Percentiles rank a stretch among this genome's conserved stretches.
Conservation (phyloP, 192 early-diverging fungal genomes). For the Thamnidium elegans region DNA sequence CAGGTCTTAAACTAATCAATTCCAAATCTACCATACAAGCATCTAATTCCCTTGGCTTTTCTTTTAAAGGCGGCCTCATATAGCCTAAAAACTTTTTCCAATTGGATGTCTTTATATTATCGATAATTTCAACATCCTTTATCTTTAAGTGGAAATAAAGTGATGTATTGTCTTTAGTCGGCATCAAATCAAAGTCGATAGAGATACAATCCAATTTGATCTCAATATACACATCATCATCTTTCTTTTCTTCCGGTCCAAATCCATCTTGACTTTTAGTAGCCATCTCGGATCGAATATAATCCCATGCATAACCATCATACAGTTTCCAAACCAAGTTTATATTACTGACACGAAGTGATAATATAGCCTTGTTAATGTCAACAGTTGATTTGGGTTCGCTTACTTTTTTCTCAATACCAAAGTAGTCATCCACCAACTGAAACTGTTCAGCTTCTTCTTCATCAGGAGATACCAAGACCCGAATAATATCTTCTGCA, state of each 20-base stretch:
- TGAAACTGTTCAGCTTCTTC: constrained; percentile 24
- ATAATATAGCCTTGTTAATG: constrained; percentile 32
- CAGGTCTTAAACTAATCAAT: constrained; percentile 55
- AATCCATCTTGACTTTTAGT: background rate
- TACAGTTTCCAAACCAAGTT: constrained; percentile 61
- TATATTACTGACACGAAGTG: constrained; percentile 58
- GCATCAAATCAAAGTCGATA: constrained; percentile 54
- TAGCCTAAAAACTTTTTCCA: constrained; percentile 80
- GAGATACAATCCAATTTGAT: constrained; percentile 51
- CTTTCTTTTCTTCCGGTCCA: constrained; percentile 21
- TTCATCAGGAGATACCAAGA: constrained; percentile 10
- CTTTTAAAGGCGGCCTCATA: constrained; percentile 52
- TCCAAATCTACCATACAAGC: constrained; percentile 67
- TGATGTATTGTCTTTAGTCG: constrained; percentile 41
- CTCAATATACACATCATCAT: constrained; percentile 46
- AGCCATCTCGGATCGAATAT: constrained; percentile 23
- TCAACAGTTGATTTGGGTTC: constrained; percentile 24
- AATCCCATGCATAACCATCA: constrained; percentile 68
- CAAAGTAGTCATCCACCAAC: constrained; percentile 49
- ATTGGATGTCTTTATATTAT: constrained; percentile 67
- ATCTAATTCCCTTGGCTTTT: constrained; percentile 54
- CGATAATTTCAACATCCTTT: constrained; percentile 71
- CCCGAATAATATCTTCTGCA: constrained; percentile 41
- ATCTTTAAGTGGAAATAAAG: constrained; percentile 50
- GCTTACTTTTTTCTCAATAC: constrained; percentile 35